Evolutionary conservation across 331 rosid genomes (phyloP).

Genomic region (Malus hybrid): DNA sequence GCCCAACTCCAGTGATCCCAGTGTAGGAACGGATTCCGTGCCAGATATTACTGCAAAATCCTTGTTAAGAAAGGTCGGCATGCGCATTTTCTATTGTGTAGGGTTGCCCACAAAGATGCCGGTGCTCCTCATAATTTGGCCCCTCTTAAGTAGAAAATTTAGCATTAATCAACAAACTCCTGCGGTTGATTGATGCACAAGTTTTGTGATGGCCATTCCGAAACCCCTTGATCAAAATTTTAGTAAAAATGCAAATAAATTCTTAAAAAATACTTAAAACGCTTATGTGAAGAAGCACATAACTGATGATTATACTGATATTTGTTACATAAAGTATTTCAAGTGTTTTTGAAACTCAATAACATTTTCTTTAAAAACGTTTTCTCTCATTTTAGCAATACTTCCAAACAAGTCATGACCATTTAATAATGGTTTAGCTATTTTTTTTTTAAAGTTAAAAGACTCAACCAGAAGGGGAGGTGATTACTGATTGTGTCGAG

Average conservation of each 20-base stretch:
- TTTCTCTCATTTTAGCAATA: too few relatives aligned
- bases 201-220: background rate
- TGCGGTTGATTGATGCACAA: background rate
- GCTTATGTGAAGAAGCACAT: too few relatives aligned
- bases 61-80: background rate
- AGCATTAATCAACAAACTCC: background rate
- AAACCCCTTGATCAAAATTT: background rate
- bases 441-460: background rate
- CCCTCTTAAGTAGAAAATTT: background rate
- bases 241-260: too few relatives aligned
- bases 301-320: accelerated
- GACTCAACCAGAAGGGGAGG: background rate
- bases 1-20: background rate
- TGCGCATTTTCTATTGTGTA: background rate
- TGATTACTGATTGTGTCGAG: background rate
- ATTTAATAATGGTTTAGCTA: background rate
- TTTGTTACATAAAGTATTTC: too few relatives aligned
- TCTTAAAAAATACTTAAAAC: too few relatives aligned
- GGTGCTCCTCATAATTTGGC: constrained; percentile 1
- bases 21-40: constrained; percentile 19
- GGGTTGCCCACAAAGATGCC: background rate
- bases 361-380: too few relatives aligned
- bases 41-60: constrained; percentile 32
- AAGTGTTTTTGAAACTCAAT: too few relatives aligned
- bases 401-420: too few relatives aligned